phyloP scores from a whole-genome alignment of 192 early-diverging fungal species.

The Gonapodya prolifera region DNA sequence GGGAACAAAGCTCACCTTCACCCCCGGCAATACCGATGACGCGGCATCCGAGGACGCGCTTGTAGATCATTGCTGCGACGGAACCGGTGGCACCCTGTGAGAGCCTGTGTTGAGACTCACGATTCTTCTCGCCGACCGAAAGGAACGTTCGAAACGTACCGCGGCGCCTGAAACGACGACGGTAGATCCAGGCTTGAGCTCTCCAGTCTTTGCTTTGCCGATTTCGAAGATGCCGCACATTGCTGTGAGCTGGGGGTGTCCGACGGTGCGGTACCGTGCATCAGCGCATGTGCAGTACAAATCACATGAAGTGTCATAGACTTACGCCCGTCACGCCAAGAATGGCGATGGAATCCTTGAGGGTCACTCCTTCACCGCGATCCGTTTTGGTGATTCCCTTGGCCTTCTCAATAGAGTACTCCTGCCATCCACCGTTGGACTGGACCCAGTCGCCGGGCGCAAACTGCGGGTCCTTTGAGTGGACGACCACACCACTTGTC shows the following conservation, averaged over 20 bases:
- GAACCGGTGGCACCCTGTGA: neutral
- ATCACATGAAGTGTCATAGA: no score
- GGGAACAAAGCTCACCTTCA: neutral
- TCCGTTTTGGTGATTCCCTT: neutral
- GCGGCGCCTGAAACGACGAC: constrained; percentile 1
- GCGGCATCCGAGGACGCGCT: neutral
- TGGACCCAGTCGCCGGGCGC: neutral
- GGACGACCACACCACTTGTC: neutral
- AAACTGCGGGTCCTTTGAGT: neutral
- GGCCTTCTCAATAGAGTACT: neutral
- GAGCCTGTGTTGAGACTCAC: neutral
- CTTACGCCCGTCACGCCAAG: neutral
- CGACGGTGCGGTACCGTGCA: neutral
- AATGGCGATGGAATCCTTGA: neutral
- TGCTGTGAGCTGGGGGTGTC: neutral
- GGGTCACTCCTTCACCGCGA: neutral
- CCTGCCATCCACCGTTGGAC: neutral
- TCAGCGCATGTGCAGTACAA: neutral
- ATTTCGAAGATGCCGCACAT: constrained; percentile 1
- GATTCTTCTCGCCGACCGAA: neutral
- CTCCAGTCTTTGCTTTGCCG: neutral
- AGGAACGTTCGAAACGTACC: neutral
- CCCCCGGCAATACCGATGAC: neutral
- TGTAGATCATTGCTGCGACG: neutral
- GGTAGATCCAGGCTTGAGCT: neutral